Conservation (phyloP, 1,284 basidiomycete species). For the Xanthoconium separans region DNA sequence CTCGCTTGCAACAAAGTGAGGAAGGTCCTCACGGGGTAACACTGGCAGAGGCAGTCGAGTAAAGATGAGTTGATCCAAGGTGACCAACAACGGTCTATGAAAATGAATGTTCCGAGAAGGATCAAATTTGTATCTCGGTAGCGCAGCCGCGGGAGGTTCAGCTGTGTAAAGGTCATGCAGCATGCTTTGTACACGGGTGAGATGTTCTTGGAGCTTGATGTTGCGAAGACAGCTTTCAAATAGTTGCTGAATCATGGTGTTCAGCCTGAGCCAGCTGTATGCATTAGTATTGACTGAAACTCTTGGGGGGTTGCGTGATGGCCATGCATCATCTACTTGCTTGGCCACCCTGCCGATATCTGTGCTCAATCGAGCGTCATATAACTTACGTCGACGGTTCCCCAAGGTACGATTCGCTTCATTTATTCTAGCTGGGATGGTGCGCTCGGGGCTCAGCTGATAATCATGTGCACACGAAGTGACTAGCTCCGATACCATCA, state of each 20-base stretch:
- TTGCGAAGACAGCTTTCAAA: not conserved
- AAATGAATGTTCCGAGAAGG: not conserved
- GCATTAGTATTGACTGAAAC: not conserved
- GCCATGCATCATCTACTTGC: not conserved
- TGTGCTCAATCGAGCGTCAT: not conserved
- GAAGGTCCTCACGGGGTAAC: not conserved
- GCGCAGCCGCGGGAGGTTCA: not conserved
- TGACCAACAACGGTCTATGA: not conserved
- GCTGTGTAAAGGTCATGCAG: not conserved
- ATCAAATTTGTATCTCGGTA: not conserved
- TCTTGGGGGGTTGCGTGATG: not conserved
- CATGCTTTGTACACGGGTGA: conserved; percentile 6
- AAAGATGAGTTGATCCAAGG: conserved; percentile 5
- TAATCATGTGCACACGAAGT: not conserved
- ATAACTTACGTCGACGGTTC: not conserved
- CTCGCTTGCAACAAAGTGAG: not conserved
- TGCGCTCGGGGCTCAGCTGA: not conserved
- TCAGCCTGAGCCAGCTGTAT: not conserved
- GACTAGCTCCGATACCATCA: not conserved
- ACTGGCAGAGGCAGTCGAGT: not conserved
- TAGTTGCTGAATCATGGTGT: not conserved
- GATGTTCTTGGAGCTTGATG: conserved; percentile 6
- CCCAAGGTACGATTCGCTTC: not conserved
- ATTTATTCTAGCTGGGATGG: not conserved
- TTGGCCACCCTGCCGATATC: not conserved